These are phyloP conservation scores for Neurospora sp. DNA, from an alignment of 495 filamentous ascomycete species.

Conservation along the genomic window DNA sequence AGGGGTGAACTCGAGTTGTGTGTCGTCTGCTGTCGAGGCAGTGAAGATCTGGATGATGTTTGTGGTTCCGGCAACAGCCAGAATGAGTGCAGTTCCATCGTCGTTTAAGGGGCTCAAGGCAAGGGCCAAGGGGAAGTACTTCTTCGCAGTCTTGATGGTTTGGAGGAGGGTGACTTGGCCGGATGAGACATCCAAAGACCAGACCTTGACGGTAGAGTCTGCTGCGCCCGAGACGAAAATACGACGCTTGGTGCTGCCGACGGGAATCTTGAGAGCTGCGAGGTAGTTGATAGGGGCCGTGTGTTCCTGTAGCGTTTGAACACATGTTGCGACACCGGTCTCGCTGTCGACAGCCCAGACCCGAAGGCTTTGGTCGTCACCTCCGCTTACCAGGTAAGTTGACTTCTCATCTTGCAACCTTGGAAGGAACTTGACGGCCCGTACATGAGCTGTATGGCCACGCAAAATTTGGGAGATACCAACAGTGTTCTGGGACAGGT, in stretches of 20 bases:
- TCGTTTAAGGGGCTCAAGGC: conserved; percentile 50
- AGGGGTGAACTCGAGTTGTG: conserved; percentile 47
- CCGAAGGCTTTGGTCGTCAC: conserved; percentile 67
- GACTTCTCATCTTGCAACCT: conserved; percentile 31
- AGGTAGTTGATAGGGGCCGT: conserved; percentile 71
- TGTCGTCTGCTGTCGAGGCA: conserved; percentile 24
- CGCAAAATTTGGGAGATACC: conserved; percentile 63
- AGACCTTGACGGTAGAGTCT: conserved; percentile 74
- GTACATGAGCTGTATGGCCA: conserved; percentile 74
- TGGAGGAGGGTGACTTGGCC: conserved; percentile 48
- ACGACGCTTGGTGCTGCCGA: conserved; percentile 10
- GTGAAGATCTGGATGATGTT: conserved; percentile 69
- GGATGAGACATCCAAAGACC: conserved; percentile 41
- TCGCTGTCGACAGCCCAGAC: conserved; percentile 50
- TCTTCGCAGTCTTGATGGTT: conserved; percentile 60
- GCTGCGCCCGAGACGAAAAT: conserved; percentile 63
- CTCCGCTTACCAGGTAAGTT: conserved; percentile 62
- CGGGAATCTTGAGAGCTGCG: conserved; percentile 38
- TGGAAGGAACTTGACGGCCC: conserved; percentile 70
- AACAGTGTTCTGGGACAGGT: conserved; percentile 32
- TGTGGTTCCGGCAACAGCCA: conserved; percentile 78
- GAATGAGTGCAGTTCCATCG: conserved; percentile 40
- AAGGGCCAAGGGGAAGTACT: conserved; percentile 69
- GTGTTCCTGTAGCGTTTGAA: conserved; percentile 51
- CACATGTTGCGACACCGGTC: conserved; percentile 20